Evolutionary conservation across 805 yeast species (phyloP).

Genomic region (Gaillardinia entomophila): DNA sequence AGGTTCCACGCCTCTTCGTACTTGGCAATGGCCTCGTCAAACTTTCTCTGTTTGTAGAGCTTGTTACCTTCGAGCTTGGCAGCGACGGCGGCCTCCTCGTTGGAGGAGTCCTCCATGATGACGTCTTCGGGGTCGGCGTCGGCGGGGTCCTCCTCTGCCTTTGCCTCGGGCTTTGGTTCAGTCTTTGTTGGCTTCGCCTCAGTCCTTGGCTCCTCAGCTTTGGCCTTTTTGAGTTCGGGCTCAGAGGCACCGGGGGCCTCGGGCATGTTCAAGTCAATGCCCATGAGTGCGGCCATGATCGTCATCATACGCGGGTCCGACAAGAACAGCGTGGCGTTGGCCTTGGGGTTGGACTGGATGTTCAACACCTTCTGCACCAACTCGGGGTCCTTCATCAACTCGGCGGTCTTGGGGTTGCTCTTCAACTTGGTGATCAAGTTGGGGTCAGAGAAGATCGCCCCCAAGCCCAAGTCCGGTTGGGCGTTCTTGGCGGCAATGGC

Average conservation of each 20-base stretch:
- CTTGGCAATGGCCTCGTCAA: slow-evolving; percentile 85
- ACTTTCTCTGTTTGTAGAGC: slow-evolving; percentile 78
- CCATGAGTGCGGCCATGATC: slow-evolving; percentile 78
- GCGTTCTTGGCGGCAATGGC: slow-evolving; percentile 49
- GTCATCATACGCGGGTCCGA: slow-evolving; percentile 85
- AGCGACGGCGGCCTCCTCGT: slow-evolving; percentile 43
- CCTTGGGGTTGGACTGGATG: slow-evolving; percentile 68
- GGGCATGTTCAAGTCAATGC: slow-evolving; percentile 61
- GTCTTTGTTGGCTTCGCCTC: slow-evolving; percentile 12
- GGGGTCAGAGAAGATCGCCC: slow-evolving; percentile 76
- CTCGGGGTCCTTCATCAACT: slow-evolving; percentile 79
- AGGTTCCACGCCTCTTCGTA: slow-evolving; percentile 85
- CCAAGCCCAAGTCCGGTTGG: slow-evolving; percentile 71
- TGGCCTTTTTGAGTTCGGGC: slow-evolving; percentile 1
- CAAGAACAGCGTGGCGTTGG: slow-evolving; percentile 63
- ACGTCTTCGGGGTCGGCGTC: slow-evolving; percentile 21
- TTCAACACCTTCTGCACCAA: slow-evolving; percentile 64
- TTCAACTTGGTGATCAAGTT: slow-evolving; percentile 67
- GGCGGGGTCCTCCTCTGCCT: slow-evolving; percentile 3
- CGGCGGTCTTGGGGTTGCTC: slow-evolving; percentile 82
- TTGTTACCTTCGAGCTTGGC: slow-evolving; percentile 83
- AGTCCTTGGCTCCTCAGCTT: slow-evolving; percentile 6
- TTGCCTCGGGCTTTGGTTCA: slow-evolving; percentile 9
- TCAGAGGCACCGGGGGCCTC: slow-evolving; percentile 10
- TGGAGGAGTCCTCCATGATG: slow-evolving; percentile 29